phyloP scores from a whole-genome alignment of 495 filamentous ascomycete genomes.

The Talaromyces ruber region DNA sequence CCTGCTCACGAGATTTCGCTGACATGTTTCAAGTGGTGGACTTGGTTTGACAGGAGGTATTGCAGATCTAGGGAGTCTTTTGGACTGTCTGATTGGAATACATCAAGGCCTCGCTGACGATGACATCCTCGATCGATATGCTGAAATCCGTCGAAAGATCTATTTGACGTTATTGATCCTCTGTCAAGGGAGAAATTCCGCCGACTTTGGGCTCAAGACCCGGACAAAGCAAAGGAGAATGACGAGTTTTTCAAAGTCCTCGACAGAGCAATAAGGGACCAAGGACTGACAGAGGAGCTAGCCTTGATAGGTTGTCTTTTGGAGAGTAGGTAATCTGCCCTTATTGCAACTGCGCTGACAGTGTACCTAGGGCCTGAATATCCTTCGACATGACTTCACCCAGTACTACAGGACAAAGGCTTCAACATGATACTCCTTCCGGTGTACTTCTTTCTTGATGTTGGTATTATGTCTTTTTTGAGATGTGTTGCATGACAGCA shows the following conservation, averaged over 20 bases:
- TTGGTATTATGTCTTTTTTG: neutral
- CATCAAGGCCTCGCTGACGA: conserved; percentile 45
- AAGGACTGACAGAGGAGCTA: conserved; percentile 14
- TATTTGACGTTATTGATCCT: conserved; percentile 47
- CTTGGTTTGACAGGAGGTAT: conserved; percentile 55
- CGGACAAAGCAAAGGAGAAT: conserved; percentile 22
- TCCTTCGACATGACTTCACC: conserved; percentile 22
- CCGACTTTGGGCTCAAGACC: conserved; percentile 24
- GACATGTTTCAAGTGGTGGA: conserved; percentile 30
- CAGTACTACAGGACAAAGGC: conserved; percentile 16
- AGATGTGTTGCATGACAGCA: neutral
- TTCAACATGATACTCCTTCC: neutral
- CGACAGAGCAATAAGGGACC: conserved; percentile 16
- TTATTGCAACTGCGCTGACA: neutral
- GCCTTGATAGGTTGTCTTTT: conserved; percentile 13
- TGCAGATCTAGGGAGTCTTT: conserved; percentile 50
- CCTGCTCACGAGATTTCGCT: neutral
- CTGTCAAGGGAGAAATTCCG: conserved; percentile 44
- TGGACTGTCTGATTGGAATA: conserved; percentile 48
- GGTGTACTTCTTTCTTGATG: neutral
- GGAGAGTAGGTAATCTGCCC: neutral
- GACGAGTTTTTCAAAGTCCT: conserved; percentile 31
- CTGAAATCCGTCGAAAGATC: conserved; percentile 46
- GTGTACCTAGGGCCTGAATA: conserved; percentile 16
- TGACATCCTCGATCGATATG: conserved; percentile 48